Evolutionary conservation across 2,329 filamentous ascomycete species (phyloP).

Genomic region (Colletotrichum caudatum): DNA sequence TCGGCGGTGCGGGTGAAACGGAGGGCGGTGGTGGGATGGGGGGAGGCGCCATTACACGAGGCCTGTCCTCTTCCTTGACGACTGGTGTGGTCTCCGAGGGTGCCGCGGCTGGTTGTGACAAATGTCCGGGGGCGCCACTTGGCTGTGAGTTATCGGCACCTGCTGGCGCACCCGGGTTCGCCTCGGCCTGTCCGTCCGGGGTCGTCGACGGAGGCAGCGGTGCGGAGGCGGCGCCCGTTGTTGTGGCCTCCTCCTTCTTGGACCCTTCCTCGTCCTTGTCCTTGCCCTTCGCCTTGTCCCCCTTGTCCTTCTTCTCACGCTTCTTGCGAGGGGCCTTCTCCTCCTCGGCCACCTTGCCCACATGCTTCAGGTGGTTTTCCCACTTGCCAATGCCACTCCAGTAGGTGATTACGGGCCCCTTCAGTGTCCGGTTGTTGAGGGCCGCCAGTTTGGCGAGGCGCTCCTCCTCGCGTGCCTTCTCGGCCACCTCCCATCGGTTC

Average conservation of each 20-base stretch:
- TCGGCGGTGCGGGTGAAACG: conserved; percentile 44
- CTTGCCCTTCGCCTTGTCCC: conserved; percentile 51
- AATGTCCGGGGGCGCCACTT: conserved; percentile 8
- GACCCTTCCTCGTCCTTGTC: conserved; percentile 44
- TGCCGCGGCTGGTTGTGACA: conserved; percentile 2
- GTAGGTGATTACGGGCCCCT: conserved; percentile 89
- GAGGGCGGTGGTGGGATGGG: conserved; percentile 34
- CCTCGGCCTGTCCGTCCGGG: conserved; percentile 5
- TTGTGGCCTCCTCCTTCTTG: conserved; percentile 42
- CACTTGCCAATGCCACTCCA: conserved; percentile 94
- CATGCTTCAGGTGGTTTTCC: conserved; percentile 77
- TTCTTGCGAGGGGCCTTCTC: conserved; percentile 68
- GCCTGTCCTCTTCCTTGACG: conserved; percentile 34
- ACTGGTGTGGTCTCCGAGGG: background rate
- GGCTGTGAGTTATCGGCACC: background rate
- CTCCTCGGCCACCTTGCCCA: conserved; percentile 75
- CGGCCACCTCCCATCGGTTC: conserved; percentile 93
- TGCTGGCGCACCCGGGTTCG: background rate
- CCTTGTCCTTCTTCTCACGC: conserved; percentile 64
- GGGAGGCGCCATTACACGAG: conserved; percentile 31
- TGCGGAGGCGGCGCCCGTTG: conserved; percentile 31
- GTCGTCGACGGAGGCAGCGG: conserved; percentile 9
- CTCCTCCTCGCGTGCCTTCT: conserved; percentile 88
- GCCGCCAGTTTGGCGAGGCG: conserved; percentile 86
- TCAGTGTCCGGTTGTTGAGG: conserved; percentile 85